Percentiles rank a stretch among this genome's conserved stretches.
phyloP scores from a whole-genome alignment of 2,329 filamentous ascomycete species.

The Diatrype stigma region DNA sequence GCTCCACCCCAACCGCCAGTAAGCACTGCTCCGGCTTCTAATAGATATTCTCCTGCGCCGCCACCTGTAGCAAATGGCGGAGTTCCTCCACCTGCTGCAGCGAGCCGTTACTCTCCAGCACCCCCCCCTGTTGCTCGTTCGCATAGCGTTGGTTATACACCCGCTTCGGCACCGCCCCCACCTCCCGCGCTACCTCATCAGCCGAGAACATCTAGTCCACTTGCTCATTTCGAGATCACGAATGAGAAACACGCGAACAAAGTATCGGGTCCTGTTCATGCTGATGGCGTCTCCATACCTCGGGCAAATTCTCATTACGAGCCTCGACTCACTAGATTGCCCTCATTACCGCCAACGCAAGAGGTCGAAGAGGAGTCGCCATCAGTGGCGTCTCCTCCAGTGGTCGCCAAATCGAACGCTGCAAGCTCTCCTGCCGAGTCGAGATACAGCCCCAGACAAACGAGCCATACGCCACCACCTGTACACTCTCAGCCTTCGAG shows the following conservation, averaged over 20 bases:
- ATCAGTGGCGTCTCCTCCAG: constrained; percentile 19
- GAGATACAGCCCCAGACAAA: constrained; percentile 34
- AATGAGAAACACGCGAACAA: constrained; percentile 34
- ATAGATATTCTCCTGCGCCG: constrained; percentile 60
- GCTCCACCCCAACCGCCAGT: constrained; percentile 28
- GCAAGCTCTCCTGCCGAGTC: constrained; percentile 25
- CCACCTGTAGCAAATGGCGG: constrained; percentile 36
- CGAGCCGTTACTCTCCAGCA: constrained; percentile 53
- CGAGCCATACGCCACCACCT: constrained; percentile 48
- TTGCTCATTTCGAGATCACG: constrained; percentile 59
- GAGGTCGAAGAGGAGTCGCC: constrained; percentile 59
- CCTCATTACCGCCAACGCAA: constrained; percentile 56
- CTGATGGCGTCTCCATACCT: constrained; percentile 39
- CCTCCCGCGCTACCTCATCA: constrained; percentile 52
- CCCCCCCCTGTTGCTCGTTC: constrained; percentile 37
- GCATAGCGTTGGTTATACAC: constrained; percentile 35
- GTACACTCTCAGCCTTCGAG: constrained; percentile 35
- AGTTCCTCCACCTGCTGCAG: constrained; percentile 31
- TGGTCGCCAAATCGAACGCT: constrained; percentile 17
- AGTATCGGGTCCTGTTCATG: constrained; percentile 26
- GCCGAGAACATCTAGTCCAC: constrained; percentile 61
- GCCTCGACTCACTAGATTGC: constrained; percentile 47
- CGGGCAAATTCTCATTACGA: constrained; percentile 52
- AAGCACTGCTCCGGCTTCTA: constrained; percentile 28
- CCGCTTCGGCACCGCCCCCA: constrained; percentile 27